These are phyloP conservation scores for Abrus precatorius DNA, from an alignment of 306 rosid genomes.

Conservation along the genomic window DNA sequence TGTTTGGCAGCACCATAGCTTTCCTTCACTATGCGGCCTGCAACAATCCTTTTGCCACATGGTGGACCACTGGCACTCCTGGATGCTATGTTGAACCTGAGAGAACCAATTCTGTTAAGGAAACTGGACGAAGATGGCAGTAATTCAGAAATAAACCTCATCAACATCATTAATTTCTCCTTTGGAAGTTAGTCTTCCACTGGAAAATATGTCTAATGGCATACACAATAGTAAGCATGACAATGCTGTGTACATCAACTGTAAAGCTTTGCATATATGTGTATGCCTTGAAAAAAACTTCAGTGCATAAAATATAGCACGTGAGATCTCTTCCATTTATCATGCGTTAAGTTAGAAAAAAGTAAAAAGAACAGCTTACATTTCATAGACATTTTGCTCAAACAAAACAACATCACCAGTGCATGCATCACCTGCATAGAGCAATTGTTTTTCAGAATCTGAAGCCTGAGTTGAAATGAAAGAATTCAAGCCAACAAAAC, in stretches of 20 bases:
- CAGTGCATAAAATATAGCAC: conserved; percentile 3
- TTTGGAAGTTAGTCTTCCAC: conserved; percentile 1
- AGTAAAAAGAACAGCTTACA: conserved; percentile 59
- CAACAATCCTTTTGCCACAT: conserved; percentile 78
- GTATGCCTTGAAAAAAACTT: background rate
- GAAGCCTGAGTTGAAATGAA: conserved; percentile 1
- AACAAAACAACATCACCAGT: conserved; percentile 88
- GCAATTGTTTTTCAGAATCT: conserved; percentile 31
- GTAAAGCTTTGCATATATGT: conserved; percentile 29
- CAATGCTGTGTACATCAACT: background rate
- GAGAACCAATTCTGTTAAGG: conserved; percentile 34
- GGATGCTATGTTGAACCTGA: conserved; percentile 82
- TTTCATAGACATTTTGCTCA: conserved; percentile 89
- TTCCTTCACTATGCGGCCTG: conserved; percentile 91
- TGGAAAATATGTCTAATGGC: background rate
- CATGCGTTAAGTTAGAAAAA: conserved; percentile 11
- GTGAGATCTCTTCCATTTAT: conserved; percentile 23
- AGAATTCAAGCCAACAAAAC: conserved; percentile 37
- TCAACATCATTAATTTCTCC: conserved; percentile 23
- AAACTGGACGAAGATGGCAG: conserved; percentile 27
- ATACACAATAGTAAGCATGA: background rate
- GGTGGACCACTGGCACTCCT: conserved; percentile 81
- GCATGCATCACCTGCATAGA: conserved; percentile 92
- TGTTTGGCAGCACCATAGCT: conserved; percentile 93
- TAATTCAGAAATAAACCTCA: background rate